A percentile compares a stretch with the other conserved stretches of the same genome.
Conservation (phyloP, 2,329 filamentous ascomycete genomes). For the Dendryphion nanum region DNA sequence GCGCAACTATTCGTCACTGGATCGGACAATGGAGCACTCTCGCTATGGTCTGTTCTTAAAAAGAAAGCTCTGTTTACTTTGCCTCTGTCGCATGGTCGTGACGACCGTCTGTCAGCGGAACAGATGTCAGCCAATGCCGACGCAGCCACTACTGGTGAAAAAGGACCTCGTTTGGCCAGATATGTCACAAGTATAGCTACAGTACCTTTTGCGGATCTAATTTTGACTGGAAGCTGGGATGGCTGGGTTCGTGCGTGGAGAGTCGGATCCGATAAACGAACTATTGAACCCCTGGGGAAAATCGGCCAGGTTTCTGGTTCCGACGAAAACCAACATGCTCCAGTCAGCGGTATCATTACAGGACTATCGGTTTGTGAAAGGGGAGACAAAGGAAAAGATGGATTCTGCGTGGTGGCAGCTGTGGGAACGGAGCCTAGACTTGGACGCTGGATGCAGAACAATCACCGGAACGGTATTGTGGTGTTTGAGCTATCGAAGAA, state of each 20-base stretch:
- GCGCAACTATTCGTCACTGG: slow-evolving; percentile 89
- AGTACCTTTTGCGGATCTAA: slow-evolving; percentile 84
- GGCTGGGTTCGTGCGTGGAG: slow-evolving; percentile 84
- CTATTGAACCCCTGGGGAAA: slow-evolving; percentile 67
- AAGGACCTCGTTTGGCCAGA: slow-evolving; percentile 63
- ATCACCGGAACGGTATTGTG: slow-evolving; percentile 77
- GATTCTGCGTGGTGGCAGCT: slow-evolving; percentile 80
- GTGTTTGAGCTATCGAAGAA: slow-evolving; percentile 73
- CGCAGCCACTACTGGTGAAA: slow-evolving; percentile 52
- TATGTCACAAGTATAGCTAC: slow-evolving; percentile 88
- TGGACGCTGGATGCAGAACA: slow-evolving; percentile 71
- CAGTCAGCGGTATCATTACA: slow-evolving; percentile 70
- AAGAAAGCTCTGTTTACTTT: slow-evolving; percentile 89
- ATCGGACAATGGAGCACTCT: slow-evolving; percentile 83
- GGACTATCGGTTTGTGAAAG: slow-evolving; percentile 84
- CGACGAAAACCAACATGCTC: slow-evolving; percentile 11
- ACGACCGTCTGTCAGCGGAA: slow-evolving; percentile 65
- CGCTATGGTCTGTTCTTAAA: slow-evolving; percentile 85
- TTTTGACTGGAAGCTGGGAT: slow-evolving; percentile 93
- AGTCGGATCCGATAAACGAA: slow-evolving; percentile 72
- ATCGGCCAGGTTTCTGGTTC: slow-evolving; percentile 49
- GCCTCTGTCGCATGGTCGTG: slow-evolving; percentile 79
- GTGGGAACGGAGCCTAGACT: slow-evolving; percentile 83
- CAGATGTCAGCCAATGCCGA: slow-evolving; percentile 66
- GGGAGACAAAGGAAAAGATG: slow-evolving; percentile 69